Conservation (phyloP, 2,329 filamentous ascomycete species). For the Penicillium sp. region DNA sequence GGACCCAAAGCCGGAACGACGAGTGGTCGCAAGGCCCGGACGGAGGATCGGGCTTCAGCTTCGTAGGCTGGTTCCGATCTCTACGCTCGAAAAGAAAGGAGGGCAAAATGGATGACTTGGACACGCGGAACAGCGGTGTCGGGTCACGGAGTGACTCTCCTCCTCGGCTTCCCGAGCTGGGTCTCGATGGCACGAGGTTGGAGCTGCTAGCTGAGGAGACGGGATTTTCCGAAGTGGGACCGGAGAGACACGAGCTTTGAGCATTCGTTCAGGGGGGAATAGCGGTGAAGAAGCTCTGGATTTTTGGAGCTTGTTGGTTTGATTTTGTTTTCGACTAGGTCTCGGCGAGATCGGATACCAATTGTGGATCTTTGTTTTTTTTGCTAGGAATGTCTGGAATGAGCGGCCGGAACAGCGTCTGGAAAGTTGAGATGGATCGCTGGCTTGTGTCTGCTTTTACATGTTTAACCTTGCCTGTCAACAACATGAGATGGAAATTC, state of each 20-base stretch:
- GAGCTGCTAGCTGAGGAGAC: background rate
- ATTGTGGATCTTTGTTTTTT: background rate
- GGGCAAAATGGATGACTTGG: background rate
- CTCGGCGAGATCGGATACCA: background rate
- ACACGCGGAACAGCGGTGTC: background rate
- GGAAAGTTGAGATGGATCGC: background rate
- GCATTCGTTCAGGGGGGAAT: background rate
- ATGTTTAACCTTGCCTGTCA: background rate
- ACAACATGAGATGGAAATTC: background rate
- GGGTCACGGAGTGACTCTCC: background rate
- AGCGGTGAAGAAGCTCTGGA: background rate
- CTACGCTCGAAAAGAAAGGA: background rate
- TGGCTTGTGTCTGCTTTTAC: background rate
- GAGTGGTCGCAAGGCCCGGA: background rate
- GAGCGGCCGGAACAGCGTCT: background rate
- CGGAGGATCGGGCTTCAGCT: background rate
- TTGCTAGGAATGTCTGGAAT: background rate
- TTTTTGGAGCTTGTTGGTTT: background rate
- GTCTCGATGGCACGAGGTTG: background rate
- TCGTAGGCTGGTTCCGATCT: background rate
- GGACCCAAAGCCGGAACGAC: background rate
- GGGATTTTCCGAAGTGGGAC: background rate
- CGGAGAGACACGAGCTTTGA: background rate
- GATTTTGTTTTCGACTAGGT: background rate
- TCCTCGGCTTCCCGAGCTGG: slow-evolving; percentile 2